Base-by-base conservation (phyloP, 352 stramenopile species). In the Pythium myriotylum region DNA sequence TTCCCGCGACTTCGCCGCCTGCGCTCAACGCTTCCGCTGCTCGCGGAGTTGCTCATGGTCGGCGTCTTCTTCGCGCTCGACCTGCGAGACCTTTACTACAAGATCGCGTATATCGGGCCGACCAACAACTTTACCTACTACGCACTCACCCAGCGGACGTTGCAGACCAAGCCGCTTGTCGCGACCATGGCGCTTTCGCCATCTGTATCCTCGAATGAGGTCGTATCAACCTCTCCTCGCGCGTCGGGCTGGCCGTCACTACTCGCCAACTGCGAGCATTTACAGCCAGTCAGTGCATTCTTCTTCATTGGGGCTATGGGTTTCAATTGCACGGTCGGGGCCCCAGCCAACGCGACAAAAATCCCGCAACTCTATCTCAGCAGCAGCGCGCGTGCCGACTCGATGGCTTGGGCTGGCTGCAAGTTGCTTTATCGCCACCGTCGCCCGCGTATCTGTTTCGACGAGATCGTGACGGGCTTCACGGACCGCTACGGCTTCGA, bases 11-110 rank as follows among this genome's bases (percentile, higher is more conserved):
- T 55, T 47, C 57, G 57, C 4, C 58, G 58, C 19, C 39, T 54
- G 40, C 58, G 58, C 29, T 24, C 40, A 14, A 48, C 50, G 41
- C 49, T 66, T 2, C 58, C 58, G 39, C 46, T 67, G 26, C n/a
- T 62, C 16, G 13, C 57, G 9, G 53, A 67, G 27, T n/a, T 67
- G 43, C 33, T 60, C 9, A 23, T 67, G 16, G 26, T 67, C 20
- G 26, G 40, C 37, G 51, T 67, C 10, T 67, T 59, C 19, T 54
- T 61, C 7, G n/a, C 35, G 20, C 49, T 79, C 24, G 76, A 86
- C 32, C 40, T 61, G 13, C 76, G 73, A 12, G 76, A 83, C 58
- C 62, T 86, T 7, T 83, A 76, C 66, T 86, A 77, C 71, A 86
- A 86, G 27, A 59, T 68, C 39, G 71, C 59, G 14, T 81, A 73